Evolutionary conservation across 768 basidiomycete genomes (phyloP), one percentile per base, ranked within the genome.

Genomic region (Pholiota microspora): DNA sequence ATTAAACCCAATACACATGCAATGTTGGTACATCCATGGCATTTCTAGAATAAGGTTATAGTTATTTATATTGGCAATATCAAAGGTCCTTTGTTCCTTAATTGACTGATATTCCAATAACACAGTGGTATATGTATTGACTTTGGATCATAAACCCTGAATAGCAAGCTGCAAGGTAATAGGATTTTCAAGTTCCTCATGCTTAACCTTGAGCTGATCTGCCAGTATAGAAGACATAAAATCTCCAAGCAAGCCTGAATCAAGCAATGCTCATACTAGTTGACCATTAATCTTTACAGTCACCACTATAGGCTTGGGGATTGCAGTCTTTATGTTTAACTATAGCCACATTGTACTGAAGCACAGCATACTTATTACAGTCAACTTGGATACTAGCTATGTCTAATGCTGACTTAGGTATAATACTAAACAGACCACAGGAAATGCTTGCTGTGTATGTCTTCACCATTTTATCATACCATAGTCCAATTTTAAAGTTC

Each of bases 81-180:
- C 49, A 49, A 49, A 49, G 2, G 6, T 5, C 1, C 49, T 29
- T 6, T 21, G 9, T 9, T 64, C 64, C 6, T 62, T 49, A 0
- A 77, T 70, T 0, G n/a, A 21, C 50, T 75, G 73, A 53, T 76
- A 77, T 23, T 61, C 42, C 8, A 77, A 57, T 0, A 63, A 12
- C 0, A 58, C 68, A 0, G 31, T 55, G 0, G 59, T 57, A 0
- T 69, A 59, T 29, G 45, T 62, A 46, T 71, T 75, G 1, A 78
- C 63, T 29, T 70, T 67, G 1, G 72, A 67, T 0, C 66, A 47
- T 0, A 74, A 77, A 0, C 76, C 15, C 72, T n/a, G 53, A 67
- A 72, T 28, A 1, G 73, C 76, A 3, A 79, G 55, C 23, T 76
- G 69, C 0, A 77, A 44, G 0, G 67, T 53, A 12, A 77, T 34